A percentile compares a stretch with the other conserved stretches of the same genome.
phyloP scores from a whole-genome alignment of 2,329 filamentous ascomycete species.

The Alternaria arbusti region DNA sequence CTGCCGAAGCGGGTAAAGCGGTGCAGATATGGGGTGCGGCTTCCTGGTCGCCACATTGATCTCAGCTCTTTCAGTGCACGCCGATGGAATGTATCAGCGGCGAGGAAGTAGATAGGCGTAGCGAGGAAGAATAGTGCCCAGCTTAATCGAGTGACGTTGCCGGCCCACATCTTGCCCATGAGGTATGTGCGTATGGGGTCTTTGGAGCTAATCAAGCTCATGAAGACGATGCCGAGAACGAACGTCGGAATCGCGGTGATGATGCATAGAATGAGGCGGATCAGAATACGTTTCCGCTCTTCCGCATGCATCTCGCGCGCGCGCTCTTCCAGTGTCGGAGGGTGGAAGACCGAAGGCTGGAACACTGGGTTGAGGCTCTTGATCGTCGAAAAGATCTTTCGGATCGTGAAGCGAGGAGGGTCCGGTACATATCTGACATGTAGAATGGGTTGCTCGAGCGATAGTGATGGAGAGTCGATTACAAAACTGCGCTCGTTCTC shows the following conservation, averaged over 20 bases:
- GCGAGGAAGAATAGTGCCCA: conserved; percentile 81
- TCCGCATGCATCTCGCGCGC: conserved; percentile 73
- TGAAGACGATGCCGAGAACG: conserved; percentile 86
- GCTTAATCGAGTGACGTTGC: conserved; percentile 74
- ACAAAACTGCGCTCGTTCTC: conserved; percentile 51
- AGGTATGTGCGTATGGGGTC: conserved; percentile 68
- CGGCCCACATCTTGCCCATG: conserved; percentile 73
- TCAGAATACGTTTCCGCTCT: conserved; percentile 72
- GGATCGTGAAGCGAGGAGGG: conserved; percentile 73
- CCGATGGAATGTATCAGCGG: conserved; percentile 83
- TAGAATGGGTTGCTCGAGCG: conserved; percentile 67
- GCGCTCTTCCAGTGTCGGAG: conserved; percentile 82
- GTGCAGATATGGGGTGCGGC: conserved; percentile 72
- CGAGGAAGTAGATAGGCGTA: conserved; percentile 86
- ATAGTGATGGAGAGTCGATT: conserved; percentile 63
- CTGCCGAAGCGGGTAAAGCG: conserved; percentile 93
- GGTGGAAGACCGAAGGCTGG: conserved; percentile 73
- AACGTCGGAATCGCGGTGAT: conserved; percentile 81
- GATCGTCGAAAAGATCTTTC: conserved; percentile 74
- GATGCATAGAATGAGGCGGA: conserved; percentile 73
- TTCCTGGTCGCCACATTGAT: conserved; percentile 77
- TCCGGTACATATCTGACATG: conserved; percentile 73
- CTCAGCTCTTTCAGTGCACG: conserved; percentile 79
- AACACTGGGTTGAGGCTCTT: conserved; percentile 70
- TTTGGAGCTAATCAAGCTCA: conserved; percentile 73